Evolutionary conservation across 2,329 filamentous ascomycete genomes (phyloP).

Genomic region (Botrytis aclada): DNA sequence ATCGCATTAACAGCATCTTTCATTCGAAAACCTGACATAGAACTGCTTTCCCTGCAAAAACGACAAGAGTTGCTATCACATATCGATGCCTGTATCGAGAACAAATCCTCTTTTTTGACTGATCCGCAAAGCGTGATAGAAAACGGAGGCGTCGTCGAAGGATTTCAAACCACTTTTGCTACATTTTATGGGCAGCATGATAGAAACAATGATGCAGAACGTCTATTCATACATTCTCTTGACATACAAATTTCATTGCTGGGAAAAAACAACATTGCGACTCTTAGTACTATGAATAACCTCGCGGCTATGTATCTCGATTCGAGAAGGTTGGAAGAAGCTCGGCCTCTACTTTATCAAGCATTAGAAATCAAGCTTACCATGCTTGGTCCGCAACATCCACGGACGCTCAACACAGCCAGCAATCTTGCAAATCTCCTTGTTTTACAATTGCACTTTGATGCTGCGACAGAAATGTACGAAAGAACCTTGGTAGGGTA

Average conservation of each 20-base stretch:
- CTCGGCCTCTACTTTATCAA: slow-evolving; percentile 25
- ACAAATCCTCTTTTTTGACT: slow-evolving; percentile 5
- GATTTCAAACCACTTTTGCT: slow-evolving; percentile 3
- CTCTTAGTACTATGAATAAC: slow-evolving; percentile 28
- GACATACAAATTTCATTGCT: neutral
- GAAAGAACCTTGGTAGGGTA: slow-evolving; percentile 20
- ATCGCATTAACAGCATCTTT: neutral
- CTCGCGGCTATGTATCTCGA: slow-evolving; percentile 35
- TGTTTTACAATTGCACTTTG: slow-evolving; percentile 26
- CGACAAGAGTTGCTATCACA: slow-evolving; percentile 5
- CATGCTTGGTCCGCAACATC: slow-evolving; percentile 25
- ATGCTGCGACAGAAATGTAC: slow-evolving; percentile 29
- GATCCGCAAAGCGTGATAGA: slow-evolving; percentile 11
- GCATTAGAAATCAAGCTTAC: slow-evolving; percentile 15
- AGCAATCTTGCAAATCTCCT: slow-evolving; percentile 35
- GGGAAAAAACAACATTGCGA: slow-evolving; percentile 18
- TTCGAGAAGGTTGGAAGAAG: slow-evolving; percentile 32
- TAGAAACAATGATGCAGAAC: slow-evolving; percentile 25
- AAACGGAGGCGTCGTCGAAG: slow-evolving; percentile 13
- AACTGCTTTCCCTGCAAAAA: slow-evolving; percentile 7
- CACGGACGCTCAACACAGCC: slow-evolving; percentile 18
- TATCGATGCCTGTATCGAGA: slow-evolving; percentile 15
- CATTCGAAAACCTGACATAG: neutral
- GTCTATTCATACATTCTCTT: slow-evolving; percentile 23
- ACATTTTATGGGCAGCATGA: slow-evolving; percentile 22